A percentile compares a stretch with the other conserved stretches of the same genome.
Evolutionary conservation across 306 rosid genomes (phyloP).

Genomic region (Myrica gale): DNA sequence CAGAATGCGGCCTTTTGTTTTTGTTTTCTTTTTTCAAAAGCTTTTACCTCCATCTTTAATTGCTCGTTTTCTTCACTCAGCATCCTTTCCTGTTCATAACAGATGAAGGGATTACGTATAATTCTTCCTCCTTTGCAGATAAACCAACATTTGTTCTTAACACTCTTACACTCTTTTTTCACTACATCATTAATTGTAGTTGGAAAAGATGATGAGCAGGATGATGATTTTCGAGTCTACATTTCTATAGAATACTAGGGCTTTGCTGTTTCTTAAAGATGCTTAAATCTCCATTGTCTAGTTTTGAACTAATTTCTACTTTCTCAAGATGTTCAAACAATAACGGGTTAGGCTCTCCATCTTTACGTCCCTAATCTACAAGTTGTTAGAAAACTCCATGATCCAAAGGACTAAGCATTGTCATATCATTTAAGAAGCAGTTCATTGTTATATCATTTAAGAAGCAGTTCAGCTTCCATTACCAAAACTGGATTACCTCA

Average conservation of each 20-base stretch:
- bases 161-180: background rate
- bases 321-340: background rate
- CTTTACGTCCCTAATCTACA: background rate
- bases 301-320: background rate
- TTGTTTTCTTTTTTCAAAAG: too few species aligned
- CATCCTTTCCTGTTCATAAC: slow-evolving; percentile 8
- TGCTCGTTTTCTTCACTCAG: slow-evolving; percentile 20
- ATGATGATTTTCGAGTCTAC: background rate
- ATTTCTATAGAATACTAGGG: background rate
- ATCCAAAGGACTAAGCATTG: background rate
- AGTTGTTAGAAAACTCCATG: background rate
- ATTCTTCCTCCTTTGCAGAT: background rate
- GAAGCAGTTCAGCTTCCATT: background rate
- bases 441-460: background rate
- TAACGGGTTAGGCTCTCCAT: background rate
- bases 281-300: background rate
- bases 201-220: background rate
- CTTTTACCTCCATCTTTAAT: slow-evolving; percentile 22
- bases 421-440: too few species aligned
- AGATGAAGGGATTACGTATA: background rate
- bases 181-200: background rate
- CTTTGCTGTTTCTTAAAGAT: background rate
- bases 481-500: background rate
- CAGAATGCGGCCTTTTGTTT: background rate
- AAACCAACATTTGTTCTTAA: background rate